Percentiles rank a stretch among this genome's conserved stretches.
These are phyloP conservation scores for Hydnomerulius pinastri DNA, from an alignment of 768 basidiomycete genomes.

Conservation along the genomic window DNA sequence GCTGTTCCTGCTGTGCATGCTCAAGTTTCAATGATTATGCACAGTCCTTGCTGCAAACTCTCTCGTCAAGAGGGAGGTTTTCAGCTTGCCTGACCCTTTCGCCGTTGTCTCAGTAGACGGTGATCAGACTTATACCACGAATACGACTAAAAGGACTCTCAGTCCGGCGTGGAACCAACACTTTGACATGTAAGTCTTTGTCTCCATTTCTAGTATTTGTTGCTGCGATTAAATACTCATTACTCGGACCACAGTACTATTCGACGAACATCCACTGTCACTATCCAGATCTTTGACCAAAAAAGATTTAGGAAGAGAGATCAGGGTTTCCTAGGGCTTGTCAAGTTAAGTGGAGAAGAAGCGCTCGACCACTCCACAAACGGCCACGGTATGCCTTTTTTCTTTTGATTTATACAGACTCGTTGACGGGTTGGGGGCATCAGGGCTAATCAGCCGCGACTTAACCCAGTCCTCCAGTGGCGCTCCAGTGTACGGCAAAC, in stretches of 20 bases:
- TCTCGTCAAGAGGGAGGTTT: conserved; percentile 74
- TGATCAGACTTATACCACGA: conserved; percentile 79
- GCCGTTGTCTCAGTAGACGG: conserved; percentile 86
- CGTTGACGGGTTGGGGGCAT: conserved; percentile 10
- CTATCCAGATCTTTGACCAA: conserved; percentile 90
- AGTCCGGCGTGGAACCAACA: conserved; percentile 83
- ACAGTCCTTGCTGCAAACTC: conserved; percentile 77
- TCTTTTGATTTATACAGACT: neutral
- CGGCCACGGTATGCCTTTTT: conserved; percentile 41
- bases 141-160: conserved; percentile 65
- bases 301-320: conserved; percentile 85
- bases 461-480: conserved; percentile 30
- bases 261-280: conserved; percentile 71
- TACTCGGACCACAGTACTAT: conserved; percentile 49
- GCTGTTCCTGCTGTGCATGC: neutral
- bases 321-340: conserved; percentile 71
- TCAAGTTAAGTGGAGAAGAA: conserved; percentile 56
- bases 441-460: conserved; percentile 75
- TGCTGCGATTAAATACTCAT: conserved; percentile 10
- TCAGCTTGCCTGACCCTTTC: conserved; percentile 85
- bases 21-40: neutral
- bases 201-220: conserved; percentile 7
- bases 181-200: conserved; percentile 72
- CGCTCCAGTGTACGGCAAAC: conserved; percentile 74
- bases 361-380: conserved; percentile 50